Conservation (phyloP, 495 filamentous ascomycete genomes). For the Penicillium mononematosum region DNA sequence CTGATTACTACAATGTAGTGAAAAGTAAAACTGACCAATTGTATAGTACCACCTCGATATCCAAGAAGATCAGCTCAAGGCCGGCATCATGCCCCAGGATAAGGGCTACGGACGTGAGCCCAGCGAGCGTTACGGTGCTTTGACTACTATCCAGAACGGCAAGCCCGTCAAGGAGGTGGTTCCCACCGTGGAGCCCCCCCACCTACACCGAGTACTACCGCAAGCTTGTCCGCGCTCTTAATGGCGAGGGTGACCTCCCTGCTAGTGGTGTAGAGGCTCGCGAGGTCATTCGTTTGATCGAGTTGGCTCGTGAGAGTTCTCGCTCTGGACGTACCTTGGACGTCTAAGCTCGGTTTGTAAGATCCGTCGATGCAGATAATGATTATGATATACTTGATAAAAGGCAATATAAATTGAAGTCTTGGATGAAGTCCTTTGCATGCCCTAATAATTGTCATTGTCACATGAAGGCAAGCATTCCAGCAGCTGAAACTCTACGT, state of each 20-base stretch:
- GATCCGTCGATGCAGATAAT: conserved; percentile 8
- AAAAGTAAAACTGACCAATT: background rate
- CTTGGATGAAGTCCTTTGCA: background rate
- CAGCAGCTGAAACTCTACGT: too few species aligned
- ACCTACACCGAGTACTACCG: conserved; percentile 76
- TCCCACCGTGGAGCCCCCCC: conserved; percentile 61
- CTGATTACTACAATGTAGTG: background rate
- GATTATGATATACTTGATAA: conserved; percentile 19
- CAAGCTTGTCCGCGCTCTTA: conserved; percentile 64
- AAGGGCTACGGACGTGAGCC: conserved; percentile 66
- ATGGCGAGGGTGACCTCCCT: conserved; percentile 61
- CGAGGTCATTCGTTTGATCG: conserved; percentile 72
- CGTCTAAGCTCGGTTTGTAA: conserved; percentile 31
- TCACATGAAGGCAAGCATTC: too few species aligned
- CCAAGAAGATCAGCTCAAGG: conserved; percentile 79
- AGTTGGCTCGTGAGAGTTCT: conserved; percentile 68
- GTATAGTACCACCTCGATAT: conserved; percentile 64
- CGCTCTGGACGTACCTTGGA: conserved; percentile 60
- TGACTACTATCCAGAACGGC: conserved; percentile 47
- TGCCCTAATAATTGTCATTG: too few species aligned
- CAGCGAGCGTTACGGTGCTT: conserved; percentile 48
- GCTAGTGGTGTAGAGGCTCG: conserved; percentile 70
- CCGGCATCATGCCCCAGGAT: conserved; percentile 64
- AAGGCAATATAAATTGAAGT: background rate
- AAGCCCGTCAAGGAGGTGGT: conserved; percentile 44